Evolutionary conservation across 2,329 filamentous ascomycete species (phyloP), one percentile per base, ranked within the genome.

Genomic region (Fusarium nurragi): DNA sequence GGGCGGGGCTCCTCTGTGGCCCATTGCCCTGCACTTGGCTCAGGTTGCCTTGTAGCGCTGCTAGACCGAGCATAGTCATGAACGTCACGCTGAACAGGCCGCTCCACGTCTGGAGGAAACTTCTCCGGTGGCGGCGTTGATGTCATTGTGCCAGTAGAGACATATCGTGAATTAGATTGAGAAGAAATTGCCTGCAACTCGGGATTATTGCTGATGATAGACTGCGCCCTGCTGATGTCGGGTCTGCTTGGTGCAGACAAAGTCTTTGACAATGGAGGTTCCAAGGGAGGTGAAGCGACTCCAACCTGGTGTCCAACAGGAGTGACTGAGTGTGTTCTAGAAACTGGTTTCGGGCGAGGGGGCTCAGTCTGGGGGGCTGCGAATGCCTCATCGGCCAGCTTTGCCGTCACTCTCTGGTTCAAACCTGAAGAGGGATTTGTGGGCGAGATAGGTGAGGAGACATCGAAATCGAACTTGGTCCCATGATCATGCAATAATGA

Each of bases 331-430:
- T 75, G 75, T n/a, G 74, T 71, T 34, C 74, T 68, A 6, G 70
- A 67, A 21, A 66, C 52, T 23, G 69, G 65, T 16, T 56, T 68
- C 12, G 56, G 43, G 16, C 71, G 64, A 22, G 62, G 50, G 10
- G 65, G 53, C 21, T 64, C 69, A 5, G 54, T 48, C 18, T 69
- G 70, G 14, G 79, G 80, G 30, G 82, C 78, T 16, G 84, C 87
- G 77, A 98, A 97, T 1, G 90, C 93, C 73, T 97, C 90, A 71
- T 97, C 93, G 4, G 91, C 93, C 45, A 97, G 79, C 36, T 90
- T 90, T 72, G 93, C 88, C 1, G 90, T 87, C 10, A 95, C 86
- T 60, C 87, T 84, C 71, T 91, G 86, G 28, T 84, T 87, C 16
- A 92, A 76, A 8, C 72, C 63, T 8, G 65, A 60, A 11, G 63